A percentile compares a stretch with the other conserved stretches of the same genome.
These are phyloP conservation scores for Stagonosporopsis vannaccii DNA, from an alignment of 2,329 filamentous ascomycete genomes.

Conservation along the genomic window DNA sequence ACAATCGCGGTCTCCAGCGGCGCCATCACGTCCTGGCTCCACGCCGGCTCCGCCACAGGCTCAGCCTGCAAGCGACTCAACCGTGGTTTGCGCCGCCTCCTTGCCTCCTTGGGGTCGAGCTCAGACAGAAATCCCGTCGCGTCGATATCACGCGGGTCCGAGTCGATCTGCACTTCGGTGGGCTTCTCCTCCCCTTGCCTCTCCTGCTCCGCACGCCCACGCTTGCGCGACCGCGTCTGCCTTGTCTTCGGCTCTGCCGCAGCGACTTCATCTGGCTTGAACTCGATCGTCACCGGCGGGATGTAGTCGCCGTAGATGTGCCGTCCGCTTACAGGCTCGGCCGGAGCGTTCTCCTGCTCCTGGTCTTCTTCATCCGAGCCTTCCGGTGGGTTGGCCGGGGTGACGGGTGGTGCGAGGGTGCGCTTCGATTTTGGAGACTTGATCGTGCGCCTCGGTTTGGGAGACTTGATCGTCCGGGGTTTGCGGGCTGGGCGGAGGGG, in stretches of 20 bases:
- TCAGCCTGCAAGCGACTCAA: neutral
- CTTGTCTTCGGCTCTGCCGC: neutral
- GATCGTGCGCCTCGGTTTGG: too few species aligned
- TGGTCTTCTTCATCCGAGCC: neutral
- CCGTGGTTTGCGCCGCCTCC: neutral
- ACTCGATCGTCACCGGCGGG: conserved; percentile 2
- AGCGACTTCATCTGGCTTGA: neutral
- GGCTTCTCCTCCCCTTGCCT: neutral
- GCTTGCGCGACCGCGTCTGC: neutral
- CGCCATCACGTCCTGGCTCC: neutral
- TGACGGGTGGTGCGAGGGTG: neutral
- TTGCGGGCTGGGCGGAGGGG: conserved; percentile 7
- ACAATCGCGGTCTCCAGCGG: neutral
- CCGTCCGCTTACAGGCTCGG: conserved; percentile 9
- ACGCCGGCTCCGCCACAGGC: conserved; percentile 1
- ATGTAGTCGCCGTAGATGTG: conserved; percentile 18
- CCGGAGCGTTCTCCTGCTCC: conserved; percentile 9
- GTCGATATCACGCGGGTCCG: conserved; percentile 15
- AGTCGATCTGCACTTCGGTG: conserved; percentile 5
- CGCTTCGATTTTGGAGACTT: neutral
- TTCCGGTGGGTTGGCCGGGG: conserved; percentile 8
- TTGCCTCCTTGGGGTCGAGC: conserved; percentile 4
- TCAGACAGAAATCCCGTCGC: conserved; percentile 14
- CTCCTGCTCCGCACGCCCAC: neutral
- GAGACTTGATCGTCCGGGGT: neutral